Evolutionary conservation across 2,329 filamentous ascomycete species (phyloP).

Genomic region (Trichoderma brevicompactum): DNA sequence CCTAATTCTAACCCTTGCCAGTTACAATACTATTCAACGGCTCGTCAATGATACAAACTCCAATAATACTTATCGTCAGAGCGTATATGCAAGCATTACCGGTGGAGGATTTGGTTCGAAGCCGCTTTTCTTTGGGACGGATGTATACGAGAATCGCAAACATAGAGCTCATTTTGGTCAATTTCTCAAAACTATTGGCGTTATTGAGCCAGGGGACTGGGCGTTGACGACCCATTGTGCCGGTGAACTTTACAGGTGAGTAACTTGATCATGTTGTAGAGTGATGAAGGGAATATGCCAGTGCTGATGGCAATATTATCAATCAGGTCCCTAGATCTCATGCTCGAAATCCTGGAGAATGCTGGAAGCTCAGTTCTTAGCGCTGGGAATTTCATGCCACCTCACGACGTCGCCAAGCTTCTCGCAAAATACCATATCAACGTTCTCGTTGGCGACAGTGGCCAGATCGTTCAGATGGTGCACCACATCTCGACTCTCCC

Average conservation of each 20-base stretch:
- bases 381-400: conserved; percentile 40
- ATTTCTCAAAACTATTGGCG: conserved; percentile 38
- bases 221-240: conserved; percentile 45
- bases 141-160: conserved; percentile 47
- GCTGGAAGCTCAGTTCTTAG: conserved; percentile 47
- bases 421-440: conserved; percentile 44
- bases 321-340: conserved; percentile 46
- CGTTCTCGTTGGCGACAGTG: conserved; percentile 45
- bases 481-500: conserved; percentile 43
- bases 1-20: conserved; percentile 30
- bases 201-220: conserved; percentile 46
- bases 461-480: conserved; percentile 45
- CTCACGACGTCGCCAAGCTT: conserved; percentile 35
- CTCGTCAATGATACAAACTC: conserved; percentile 42
- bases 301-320: no score
- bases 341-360: conserved; percentile 46
- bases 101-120: conserved; percentile 45
- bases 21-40: conserved; percentile 43
- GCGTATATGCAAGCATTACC: conserved; percentile 47
- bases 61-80: conserved; percentile 44
- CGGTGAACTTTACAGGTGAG: conserved; percentile 47
- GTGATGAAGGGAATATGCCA: not conserved
- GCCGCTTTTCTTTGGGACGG: conserved; percentile 47
- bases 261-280: not conserved
- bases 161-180: conserved; percentile 44